Evolutionary conservation across 1,139 yeast genomes (phyloP), one percentile per base, ranked within the genome.

Genomic region (Suhomyces anneliseae): DNA sequence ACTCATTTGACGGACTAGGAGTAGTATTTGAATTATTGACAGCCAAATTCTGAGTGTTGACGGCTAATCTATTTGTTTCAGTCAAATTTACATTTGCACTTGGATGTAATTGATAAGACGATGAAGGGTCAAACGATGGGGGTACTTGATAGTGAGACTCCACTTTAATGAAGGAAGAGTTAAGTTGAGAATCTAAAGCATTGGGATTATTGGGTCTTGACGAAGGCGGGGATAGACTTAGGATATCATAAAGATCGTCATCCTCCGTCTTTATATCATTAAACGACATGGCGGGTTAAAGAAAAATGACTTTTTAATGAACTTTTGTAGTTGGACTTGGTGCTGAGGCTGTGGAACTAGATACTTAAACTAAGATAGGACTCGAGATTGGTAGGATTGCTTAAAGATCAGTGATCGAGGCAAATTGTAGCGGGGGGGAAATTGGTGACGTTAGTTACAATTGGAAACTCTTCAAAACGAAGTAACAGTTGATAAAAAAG

Each of bases 161-260:
- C 19, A 38, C 24, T 27, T 33, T 39, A 34, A 32, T 15, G 12
- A 43, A 26, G 29, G 41, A 42, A 24, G 38, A 33, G 12, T 15
- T n/a, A 9, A 40, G 41, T 15, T 27, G 47, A 4, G 40, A 10
- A 19, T 45, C 42, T 36, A 44, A 27, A 8, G 8, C 34, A 15
- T 37, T 15, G 32, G 15, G n/a, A 2, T 27, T 41, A 10, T 26
- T 35, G 34, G 43, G 27, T 4, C 38, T 39, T 5, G 34, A 19
- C 2, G 42, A 39, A n/a, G 54, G 51, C 39, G 56, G 54, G 39
- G 51, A 47, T 42, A 53, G 46, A 36, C 50, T 52, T 15, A 53
- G 45, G 7, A 53, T 44, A 15, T 53, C 56, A 42, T 48, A 53
- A 34, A 53, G 43, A 34, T 53, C 53, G 11, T 50, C 53, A 26